These are phyloP conservation scores for Malassezia dermatis DNA, from an alignment of 1,284 basidiomycete genomes.

Conservation along the genomic window DNA sequence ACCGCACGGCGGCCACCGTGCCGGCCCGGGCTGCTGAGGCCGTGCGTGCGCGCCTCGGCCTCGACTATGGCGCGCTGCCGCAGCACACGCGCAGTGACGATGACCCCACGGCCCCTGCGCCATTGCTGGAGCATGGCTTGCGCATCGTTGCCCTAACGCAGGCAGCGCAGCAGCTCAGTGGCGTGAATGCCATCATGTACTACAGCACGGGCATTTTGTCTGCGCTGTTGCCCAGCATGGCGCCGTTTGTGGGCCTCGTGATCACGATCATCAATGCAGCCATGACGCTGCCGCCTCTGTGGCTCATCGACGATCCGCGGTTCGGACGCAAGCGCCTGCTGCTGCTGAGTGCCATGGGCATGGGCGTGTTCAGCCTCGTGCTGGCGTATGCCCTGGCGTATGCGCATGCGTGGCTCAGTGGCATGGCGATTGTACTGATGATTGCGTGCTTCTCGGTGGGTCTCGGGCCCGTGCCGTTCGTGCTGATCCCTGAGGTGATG, in stretches of 20 bases:
- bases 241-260: conserved; percentile 29
- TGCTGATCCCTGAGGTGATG: conserved; percentile 82
- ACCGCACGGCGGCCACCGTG: conserved; percentile 6
- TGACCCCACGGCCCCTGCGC: background rate
- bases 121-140: conserved; percentile 21
- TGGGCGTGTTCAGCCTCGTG: conserved; percentile 58
- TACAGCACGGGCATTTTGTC: conserved; percentile 40
- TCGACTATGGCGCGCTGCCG: background rate
- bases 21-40: conserved; percentile 13
- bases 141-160: conserved; percentile 34
- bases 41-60: conserved; percentile 22
- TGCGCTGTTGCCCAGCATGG: conserved; percentile 25
- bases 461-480: conserved; percentile 80
- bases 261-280: conserved; percentile 56
- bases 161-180: conserved; percentile 39
- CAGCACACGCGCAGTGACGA: background rate
- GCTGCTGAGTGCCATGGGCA: conserved; percentile 53
- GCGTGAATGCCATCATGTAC: conserved; percentile 43
- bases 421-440: conserved; percentile 67
- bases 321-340: conserved; percentile 50
- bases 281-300: conserved; percentile 70
- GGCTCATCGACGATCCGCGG: conserved; percentile 60
- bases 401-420: conserved; percentile 52
- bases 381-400: conserved; percentile 52
- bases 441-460: conserved; percentile 82